phyloP scores from a whole-genome alignment of 306 rosid species.

The Malus sieversii region DNA sequence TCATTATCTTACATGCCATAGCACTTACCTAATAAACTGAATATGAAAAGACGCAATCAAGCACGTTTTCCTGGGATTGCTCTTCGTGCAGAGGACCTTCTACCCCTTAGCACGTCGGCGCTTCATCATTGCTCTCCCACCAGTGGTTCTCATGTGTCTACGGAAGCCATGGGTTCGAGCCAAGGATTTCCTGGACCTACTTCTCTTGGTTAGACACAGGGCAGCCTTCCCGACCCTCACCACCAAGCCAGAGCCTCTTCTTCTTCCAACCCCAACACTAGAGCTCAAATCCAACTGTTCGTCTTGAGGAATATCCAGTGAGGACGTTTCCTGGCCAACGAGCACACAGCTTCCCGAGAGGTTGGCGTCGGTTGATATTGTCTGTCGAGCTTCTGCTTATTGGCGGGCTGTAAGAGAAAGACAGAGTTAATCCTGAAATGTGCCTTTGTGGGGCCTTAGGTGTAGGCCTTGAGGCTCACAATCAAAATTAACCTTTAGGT shows the following conservation, averaged over 20 bases:
- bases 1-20: neutral
- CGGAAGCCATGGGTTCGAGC: conserved; percentile 90
- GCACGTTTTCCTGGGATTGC: conserved; percentile 66
- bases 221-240: conserved; percentile 80
- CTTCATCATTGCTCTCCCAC: conserved; percentile 71
- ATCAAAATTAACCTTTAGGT: too few relatives aligned
- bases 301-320: too few relatives aligned
- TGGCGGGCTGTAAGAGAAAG: too few relatives aligned
- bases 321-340: too few relatives aligned
- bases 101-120: conserved; percentile 91
- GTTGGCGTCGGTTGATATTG: too few relatives aligned
- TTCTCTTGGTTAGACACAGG: conserved; percentile 81
- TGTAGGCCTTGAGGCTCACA: too few relatives aligned
- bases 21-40: conserved; percentile 15
- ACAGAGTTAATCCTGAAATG: too few relatives aligned
- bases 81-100: conserved; percentile 79
- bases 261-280: conserved; percentile 36
- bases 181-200: conserved; percentile 78
- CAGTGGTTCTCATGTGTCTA: conserved; percentile 69
- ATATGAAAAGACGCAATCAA: conserved; percentile 1
- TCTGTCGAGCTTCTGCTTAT: too few relatives aligned
- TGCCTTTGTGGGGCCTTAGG: too few relatives aligned
- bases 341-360: too few relatives aligned
- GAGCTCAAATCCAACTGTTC: conserved; percentile 14
- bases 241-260: conserved; percentile 46